Percentiles rank a stretch among this genome's conserved stretches.
These are phyloP conservation scores for Nitzschia sp. DNA, from an alignment of 108 stramenopile species.

Conservation along the genomic window DNA sequence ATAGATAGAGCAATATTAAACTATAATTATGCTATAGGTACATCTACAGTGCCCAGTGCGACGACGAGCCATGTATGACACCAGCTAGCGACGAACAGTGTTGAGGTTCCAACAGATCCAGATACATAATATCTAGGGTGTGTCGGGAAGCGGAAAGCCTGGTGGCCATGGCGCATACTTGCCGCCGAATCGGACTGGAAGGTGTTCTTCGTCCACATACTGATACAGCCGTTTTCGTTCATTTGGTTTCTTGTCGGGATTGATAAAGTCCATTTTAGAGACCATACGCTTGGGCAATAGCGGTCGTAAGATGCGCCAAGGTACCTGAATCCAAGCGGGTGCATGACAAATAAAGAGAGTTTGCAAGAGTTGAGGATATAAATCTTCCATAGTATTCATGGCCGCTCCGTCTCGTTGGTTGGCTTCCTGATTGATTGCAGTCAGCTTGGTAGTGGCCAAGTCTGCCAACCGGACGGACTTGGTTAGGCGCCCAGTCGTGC, in stretches of 20 bases:
- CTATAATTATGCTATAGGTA: too few relatives aligned
- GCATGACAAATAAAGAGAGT: slow-evolving; percentile 21
- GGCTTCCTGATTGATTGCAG: background rate
- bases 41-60: too few relatives aligned
- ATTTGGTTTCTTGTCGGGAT: slow-evolving; percentile 2
- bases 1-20: too few relatives aligned
- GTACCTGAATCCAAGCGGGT: slow-evolving; percentile 12
- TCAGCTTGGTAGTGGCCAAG: background rate
- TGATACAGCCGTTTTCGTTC: slow-evolving; percentile 9
- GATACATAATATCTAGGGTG: too few relatives aligned
- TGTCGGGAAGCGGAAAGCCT: background rate
- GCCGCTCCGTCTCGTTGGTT: slow-evolving; percentile 14
- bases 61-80: too few relatives aligned
- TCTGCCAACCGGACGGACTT: slow-evolving; percentile 19
- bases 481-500: slow-evolving; percentile 29
- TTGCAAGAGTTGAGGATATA: slow-evolving; percentile 37
- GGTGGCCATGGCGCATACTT: slow-evolving; percentile 19
- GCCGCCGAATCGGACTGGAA: slow-evolving; percentile 28
- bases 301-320: slow-evolving; percentile 16
- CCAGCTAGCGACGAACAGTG: too few relatives aligned
- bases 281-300: slow-evolving; percentile 27
- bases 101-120: too few relatives aligned
- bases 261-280: slow-evolving; percentile 25
- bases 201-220: slow-evolving; percentile 31
- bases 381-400: slow-evolving; percentile 20